These are phyloP conservation scores for Gonapodya sp. DNA, from an alignment of 192 early-diverging fungal genomes.

Conservation along the genomic window DNA sequence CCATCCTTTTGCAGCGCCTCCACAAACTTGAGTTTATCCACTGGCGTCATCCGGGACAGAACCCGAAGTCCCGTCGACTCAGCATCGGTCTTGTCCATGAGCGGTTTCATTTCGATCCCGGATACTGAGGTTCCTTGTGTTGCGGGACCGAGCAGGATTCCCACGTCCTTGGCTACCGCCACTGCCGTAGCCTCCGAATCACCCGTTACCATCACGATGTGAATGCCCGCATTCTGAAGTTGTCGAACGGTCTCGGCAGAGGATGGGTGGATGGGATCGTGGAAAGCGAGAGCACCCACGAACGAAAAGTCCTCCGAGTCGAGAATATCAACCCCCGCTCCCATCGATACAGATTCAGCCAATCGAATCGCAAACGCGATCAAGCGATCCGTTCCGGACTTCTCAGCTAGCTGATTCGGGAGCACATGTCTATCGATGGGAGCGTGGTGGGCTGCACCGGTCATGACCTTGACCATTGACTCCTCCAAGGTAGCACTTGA, in stretches of 20 bases:
- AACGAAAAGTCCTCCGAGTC: conserved; percentile 11
- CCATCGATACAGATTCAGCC: neutral
- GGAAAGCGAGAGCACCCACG: conserved; percentile 32
- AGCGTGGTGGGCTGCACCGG: too few species aligned
- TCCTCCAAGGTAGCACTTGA: too few species aligned
- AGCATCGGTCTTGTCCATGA: neutral
- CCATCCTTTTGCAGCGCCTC: neutral
- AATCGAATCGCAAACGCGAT: neutral
- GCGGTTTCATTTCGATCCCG: neutral
- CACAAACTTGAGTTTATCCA: neutral
- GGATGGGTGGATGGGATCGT: conserved; percentile 30
- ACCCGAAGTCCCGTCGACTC: neutral
- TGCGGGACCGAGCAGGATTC: conserved; percentile 10
- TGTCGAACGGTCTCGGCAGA: conserved; percentile 24
- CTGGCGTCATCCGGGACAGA: neutral
- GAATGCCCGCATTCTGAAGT: conserved; percentile 31
- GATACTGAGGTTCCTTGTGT: neutral
- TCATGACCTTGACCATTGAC: too few species aligned
- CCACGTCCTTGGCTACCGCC: conserved; percentile 27
- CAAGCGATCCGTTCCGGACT: neutral
- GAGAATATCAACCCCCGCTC: neutral
- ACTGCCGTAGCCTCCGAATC: conserved; percentile 30
- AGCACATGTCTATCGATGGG: too few species aligned
- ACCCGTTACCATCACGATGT: conserved; percentile 30
- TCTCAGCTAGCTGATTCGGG: neutral